Base-by-base conservation (phyloP, 2,329 filamentous ascomycete genomes). In the Fusarium sp. region DNA sequence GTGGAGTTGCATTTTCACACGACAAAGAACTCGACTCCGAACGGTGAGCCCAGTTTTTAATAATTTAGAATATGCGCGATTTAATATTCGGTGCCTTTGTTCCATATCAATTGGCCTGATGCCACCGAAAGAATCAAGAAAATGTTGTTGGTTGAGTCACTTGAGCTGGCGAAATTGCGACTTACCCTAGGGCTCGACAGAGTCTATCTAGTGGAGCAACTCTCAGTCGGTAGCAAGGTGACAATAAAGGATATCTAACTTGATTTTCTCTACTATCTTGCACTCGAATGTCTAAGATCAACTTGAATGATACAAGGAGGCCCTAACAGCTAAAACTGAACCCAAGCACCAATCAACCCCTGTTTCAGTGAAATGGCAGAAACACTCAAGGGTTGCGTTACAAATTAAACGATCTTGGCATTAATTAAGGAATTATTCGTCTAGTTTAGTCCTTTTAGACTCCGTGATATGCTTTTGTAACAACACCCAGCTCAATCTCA, bases 401-500 rank as follows among this genome's bases (percentile, higher is more conserved):
- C 29, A 20, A 6, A 31, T 52, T 31, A 31, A 6, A 52, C 13
- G 6, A n/a, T 8, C 3, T 20, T 52, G 18, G 10, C 48, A 52
- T 31, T 52, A 31, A 52, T 52, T 52, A 52, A 18, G 16, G 48
- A 52, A 52, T 52, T 52, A 52, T 31, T 31, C 11, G 37, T 57
- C 52, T 57, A 24, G 29, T 22, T 29, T 24, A 35, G 29, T 16
- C 10, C 14, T 31, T 45, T 67, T 64, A 78, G 54, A 79, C 64
- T 27, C 77, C 75, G 27, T 76, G 76, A 27, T 73, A 79, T 18
- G 75, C 77, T 61, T 79, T 79, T 5, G 77, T 78, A 0, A 79
- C 76, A 24, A 77, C 68, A n/a, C 77, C 77, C 60, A 79, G 29
- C 14, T 79, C 77, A 18, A 65, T 61, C 27, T 79, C 77, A 41